phyloP scores from a whole-genome alignment of 1,284 basidiomycete species.

The Rhodotorula mucilaginosa region DNA sequence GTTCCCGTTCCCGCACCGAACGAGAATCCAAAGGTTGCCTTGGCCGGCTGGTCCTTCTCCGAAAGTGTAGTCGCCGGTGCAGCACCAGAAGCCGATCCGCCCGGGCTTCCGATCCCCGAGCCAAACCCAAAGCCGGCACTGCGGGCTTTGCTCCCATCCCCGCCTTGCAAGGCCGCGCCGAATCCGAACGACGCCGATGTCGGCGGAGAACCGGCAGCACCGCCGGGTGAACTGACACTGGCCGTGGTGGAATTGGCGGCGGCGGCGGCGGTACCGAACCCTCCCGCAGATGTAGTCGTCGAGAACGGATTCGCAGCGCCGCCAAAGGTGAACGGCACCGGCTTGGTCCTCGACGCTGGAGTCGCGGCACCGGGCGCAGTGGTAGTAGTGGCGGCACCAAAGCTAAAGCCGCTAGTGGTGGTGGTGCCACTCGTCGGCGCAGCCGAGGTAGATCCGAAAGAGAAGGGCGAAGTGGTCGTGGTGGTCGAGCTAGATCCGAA shows the following conservation, averaged over 20 bases:
- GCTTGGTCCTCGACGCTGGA: constrained; percentile 7
- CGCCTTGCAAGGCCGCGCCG: constrained; percentile 31
- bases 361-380: too few species aligned
- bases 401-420: constrained; percentile 1
- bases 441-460: constrained; percentile 8
- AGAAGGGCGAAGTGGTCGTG: constrained; percentile 3
- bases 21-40: constrained; percentile 15
- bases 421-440: background rate
- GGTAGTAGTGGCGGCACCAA: background rate
- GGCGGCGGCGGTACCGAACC: too few species aligned
- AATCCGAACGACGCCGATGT: constrained; percentile 33
- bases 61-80: constrained; percentile 2
- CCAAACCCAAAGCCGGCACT: constrained; percentile 8
- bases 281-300: background rate
- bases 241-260: constrained; percentile 18
- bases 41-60: constrained; percentile 4
- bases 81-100: background rate
- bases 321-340: constrained; percentile 10
- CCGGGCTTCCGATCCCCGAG: background rate
- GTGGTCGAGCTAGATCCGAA: background rate
- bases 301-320: constrained; percentile 1
- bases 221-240: constrained; percentile 27
- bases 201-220: constrained; percentile 29
- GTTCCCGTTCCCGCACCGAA: constrained; percentile 5
- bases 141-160: constrained; percentile 26